These are phyloP conservation scores for Stereocaulon alpinum DNA, from an alignment of 495 filamentous ascomycete genomes.

Conservation along the genomic window DNA sequence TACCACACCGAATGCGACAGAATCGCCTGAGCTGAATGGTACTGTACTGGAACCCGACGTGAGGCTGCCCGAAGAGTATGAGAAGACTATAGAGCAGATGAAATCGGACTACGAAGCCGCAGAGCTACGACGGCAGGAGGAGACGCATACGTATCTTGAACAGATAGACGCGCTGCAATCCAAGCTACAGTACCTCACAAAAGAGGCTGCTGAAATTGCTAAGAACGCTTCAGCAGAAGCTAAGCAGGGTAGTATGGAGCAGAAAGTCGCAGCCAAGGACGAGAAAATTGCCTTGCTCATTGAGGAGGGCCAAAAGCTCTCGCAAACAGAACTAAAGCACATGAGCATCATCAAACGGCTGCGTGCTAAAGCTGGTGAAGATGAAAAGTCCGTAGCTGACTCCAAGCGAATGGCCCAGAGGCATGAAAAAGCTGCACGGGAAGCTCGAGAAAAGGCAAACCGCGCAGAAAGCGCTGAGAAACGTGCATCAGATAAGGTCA, in stretches of 20 bases:
- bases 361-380: conserved; percentile 47
- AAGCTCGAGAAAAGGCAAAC: conserved; percentile 47
- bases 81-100: conserved; percentile 37
- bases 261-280: conserved; percentile 77
- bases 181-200: conserved; percentile 78
- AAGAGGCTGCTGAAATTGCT: conserved; percentile 63
- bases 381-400: conserved; percentile 52
- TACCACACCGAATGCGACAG: conserved; percentile 12
- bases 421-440: conserved; percentile 50
- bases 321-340: conserved; percentile 73
- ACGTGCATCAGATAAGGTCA: conserved; percentile 51
- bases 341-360: conserved; percentile 76
- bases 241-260: conserved; percentile 54
- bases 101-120: conserved; percentile 48
- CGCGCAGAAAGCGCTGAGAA: conserved; percentile 60
- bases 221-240: conserved; percentile 51
- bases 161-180: conserved; percentile 86
- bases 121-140: conserved; percentile 61
- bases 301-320: conserved; percentile 85
- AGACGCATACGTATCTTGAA: conserved; percentile 72
- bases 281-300: conserved; percentile 81
- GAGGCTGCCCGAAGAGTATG: conserved; percentile 20
- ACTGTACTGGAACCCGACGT: conserved; percentile 18
- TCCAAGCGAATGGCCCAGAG: conserved; percentile 54
- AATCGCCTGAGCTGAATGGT: conserved; percentile 14